Evolutionary conservation across 108 stramenopile genomes (phyloP).

Genomic region (Stephanodiscus minutulus): DNA sequence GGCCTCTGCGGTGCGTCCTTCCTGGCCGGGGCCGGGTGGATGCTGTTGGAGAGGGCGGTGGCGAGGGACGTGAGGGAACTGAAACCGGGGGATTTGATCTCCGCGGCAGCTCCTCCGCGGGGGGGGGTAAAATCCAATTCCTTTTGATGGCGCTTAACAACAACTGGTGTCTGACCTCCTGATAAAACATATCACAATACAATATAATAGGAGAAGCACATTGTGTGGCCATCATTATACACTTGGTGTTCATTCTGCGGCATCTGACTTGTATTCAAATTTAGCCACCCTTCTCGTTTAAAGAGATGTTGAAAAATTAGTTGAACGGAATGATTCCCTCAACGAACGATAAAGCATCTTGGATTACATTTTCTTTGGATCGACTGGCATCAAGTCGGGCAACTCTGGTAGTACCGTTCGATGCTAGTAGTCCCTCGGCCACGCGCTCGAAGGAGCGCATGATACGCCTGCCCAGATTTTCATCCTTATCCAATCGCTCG

Average conservation of each 20-base stretch:
- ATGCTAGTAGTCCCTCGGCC: neutral
- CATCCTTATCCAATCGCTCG: slow-evolving; percentile 39
- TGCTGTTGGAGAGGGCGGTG: slow-evolving; percentile 36
- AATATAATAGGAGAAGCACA: too few relatives aligned
- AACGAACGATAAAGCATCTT: slow-evolving; percentile 7
- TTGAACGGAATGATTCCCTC: neutral
- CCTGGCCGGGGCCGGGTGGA: slow-evolving; percentile 33
- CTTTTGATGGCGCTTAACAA: too few relatives aligned
- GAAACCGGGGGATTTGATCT: slow-evolving; percentile 23
- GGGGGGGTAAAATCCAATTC: too few relatives aligned
- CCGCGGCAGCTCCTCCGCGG: too few relatives aligned
- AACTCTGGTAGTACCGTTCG: neutral
- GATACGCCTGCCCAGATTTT: slow-evolving; percentile 26
- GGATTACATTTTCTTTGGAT: slow-evolving; percentile 23
- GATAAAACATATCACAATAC: too few relatives aligned
- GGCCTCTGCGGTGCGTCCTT: slow-evolving; percentile 32
- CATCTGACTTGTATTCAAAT: too few relatives aligned
- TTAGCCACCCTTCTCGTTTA: too few relatives aligned
- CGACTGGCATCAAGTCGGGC: slow-evolving; percentile 26
- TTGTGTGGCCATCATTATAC: too few relatives aligned
- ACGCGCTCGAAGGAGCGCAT: slow-evolving; percentile 22
- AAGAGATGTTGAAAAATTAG: too few relatives aligned
- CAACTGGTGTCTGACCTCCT: too few relatives aligned
- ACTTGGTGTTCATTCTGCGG: too few relatives aligned
- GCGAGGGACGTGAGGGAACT: slow-evolving; percentile 25